Conservation (phyloP, 208 protist genomes). For the Endotrypanum monterogeii region DNA sequence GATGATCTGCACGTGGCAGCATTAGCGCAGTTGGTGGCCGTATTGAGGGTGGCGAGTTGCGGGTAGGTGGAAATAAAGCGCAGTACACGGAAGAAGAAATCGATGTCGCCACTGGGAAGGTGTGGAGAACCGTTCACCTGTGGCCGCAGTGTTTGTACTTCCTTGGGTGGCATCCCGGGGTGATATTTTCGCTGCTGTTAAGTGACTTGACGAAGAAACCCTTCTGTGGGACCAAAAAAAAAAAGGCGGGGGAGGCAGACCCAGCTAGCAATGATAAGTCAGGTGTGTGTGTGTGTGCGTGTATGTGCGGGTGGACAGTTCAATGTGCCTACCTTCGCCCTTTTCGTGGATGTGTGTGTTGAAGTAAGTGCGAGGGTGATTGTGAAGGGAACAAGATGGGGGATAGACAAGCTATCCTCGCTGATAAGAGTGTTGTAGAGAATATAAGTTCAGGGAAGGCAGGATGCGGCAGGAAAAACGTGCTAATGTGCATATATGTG, state of each 20-base stretch:
- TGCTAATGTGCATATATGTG: too few relatives aligned
- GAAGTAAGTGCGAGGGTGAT: neutral
- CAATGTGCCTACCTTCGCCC: too few relatives aligned
- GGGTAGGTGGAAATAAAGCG: slow-evolving; percentile 51
- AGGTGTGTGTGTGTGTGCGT: neutral
- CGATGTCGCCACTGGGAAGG: slow-evolving; percentile 33
- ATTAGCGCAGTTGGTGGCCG: neutral
- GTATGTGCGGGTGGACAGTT: too few relatives aligned
- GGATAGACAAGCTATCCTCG: neutral
- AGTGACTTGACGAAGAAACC: neutral
- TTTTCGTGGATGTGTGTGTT: neutral
- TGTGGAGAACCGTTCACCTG: neutral
- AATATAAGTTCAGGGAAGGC: neutral
- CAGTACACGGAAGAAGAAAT: slow-evolving; percentile 57
- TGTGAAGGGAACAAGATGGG: neutral
- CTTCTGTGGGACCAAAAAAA: neutral
- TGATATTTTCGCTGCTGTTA: neutral
- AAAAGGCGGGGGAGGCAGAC: neutral
- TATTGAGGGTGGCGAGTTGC: neutral
- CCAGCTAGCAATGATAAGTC: neutral
- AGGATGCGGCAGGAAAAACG: slow-evolving; percentile 10
- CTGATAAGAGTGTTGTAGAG: neutral
- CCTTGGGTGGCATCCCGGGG: neutral
- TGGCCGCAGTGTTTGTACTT: neutral
- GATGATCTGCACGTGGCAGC: neutral